Conservation (phyloP, 2,329 filamentous ascomycete genomes). For the Beauveria sp. region DNA sequence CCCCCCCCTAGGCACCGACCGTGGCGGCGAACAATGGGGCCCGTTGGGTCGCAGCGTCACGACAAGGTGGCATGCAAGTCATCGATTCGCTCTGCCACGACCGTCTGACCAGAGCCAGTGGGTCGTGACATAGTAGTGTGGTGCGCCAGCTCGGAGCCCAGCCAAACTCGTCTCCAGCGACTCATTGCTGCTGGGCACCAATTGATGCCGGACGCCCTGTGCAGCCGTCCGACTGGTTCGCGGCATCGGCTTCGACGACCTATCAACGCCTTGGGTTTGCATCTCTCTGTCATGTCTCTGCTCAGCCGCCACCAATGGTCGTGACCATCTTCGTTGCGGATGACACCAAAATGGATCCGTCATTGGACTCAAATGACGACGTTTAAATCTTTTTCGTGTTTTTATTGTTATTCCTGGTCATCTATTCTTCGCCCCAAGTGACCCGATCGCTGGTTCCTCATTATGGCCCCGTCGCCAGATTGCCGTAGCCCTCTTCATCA, state of each 20-base stretch:
- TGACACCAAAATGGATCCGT: constrained; percentile 10
- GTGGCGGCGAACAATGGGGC: constrained; percentile 6
- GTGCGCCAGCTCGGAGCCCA: constrained; percentile 6
- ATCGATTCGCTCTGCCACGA: constrained; percentile 12
- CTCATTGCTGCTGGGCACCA: background rate
- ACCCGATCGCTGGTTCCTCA: constrained; percentile 9
- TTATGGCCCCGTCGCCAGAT: constrained; percentile 10
- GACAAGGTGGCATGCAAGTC: constrained; percentile 9
- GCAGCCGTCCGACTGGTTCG: constrained; percentile 9
- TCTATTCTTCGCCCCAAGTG: background rate
- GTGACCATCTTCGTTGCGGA: background rate
- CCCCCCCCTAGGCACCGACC: background rate
- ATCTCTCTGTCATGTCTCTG: constrained; percentile 3
- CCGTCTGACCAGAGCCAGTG: constrained; percentile 9
- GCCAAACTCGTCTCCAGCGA: background rate
- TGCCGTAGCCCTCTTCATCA: background rate
- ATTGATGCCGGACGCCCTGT: background rate
- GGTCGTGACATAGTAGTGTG: constrained; percentile 6
- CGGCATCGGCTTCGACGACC: background rate
- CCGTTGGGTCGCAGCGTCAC: constrained; percentile 1
- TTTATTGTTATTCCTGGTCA: background rate
- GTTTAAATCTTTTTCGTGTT: background rate
- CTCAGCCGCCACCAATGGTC: constrained; percentile 11
- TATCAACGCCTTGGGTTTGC: constrained; percentile 4
- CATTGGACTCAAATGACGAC: constrained; percentile 9